Evolutionary conservation across 2,329 filamentous ascomycete species (phyloP).

Genomic region (Sclerotinia glacialis): DNA sequence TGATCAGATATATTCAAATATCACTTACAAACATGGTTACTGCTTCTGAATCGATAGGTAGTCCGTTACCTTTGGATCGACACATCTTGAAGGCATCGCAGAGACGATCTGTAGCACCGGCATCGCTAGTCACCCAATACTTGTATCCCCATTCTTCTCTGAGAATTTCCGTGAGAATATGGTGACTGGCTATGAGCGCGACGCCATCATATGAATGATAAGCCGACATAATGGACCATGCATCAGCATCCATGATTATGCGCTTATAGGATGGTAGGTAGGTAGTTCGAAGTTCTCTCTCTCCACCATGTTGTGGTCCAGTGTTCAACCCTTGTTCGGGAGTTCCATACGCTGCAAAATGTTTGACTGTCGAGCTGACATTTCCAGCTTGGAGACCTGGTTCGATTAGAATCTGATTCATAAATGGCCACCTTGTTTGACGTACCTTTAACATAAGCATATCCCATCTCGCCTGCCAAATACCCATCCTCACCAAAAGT

Average conservation of each 20-base stretch:
- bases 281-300: conserved; percentile 54
- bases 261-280: conserved; percentile 62
- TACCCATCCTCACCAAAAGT: conserved; percentile 68
- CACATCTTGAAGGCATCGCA: conserved; percentile 65
- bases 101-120: conserved; percentile 67
- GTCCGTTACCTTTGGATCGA: conserved; percentile 40
- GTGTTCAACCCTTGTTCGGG: conserved; percentile 73
- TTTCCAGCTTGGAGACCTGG: conserved; percentile 61
- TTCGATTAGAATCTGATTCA: conserved; percentile 40
- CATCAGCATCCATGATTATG: conserved; percentile 67
- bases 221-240: conserved; percentile 68
- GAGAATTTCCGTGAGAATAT: conserved; percentile 65
- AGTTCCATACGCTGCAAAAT: conserved; percentile 66
- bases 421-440: conserved; percentile 41
- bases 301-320: conserved; percentile 53
- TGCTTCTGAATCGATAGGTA: conserved; percentile 61
- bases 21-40: conserved; percentile 55
- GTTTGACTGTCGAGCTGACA: conserved; percentile 71
- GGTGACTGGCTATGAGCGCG: conserved; percentile 62
- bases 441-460: conserved; percentile 57
- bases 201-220: conserved; percentile 74
- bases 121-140: conserved; percentile 64
- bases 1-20: background rate
- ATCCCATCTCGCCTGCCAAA: conserved; percentile 65
- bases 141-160: conserved; percentile 71